Conservation (phyloP, 1,139 yeast species). For the Kurtzmaniella quercitrusa region DNA sequence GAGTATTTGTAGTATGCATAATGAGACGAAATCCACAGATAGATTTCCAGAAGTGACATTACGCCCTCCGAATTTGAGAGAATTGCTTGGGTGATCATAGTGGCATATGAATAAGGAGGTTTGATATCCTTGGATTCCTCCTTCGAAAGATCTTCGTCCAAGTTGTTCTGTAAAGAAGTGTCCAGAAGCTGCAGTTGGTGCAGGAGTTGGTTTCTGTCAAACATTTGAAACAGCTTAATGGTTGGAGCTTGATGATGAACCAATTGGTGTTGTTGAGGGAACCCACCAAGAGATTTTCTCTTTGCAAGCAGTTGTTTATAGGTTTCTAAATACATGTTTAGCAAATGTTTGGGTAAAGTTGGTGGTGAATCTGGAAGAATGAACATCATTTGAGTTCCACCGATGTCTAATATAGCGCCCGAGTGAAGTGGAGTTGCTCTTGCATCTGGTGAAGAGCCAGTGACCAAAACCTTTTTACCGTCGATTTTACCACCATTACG, state of each 20-base stretch:
- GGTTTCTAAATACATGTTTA: constrained; percentile 33
- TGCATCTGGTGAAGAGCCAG: constrained; percentile 20
- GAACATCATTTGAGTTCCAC: constrained; percentile 99
- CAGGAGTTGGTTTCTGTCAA: constrained; percentile 37
- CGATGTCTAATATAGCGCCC: constrained; percentile 88
- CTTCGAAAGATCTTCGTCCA: constrained; percentile 71
- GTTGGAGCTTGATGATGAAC: constrained; percentile 13
- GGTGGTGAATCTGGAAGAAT: constrained; percentile 93
- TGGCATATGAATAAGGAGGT: constrained; percentile 96
- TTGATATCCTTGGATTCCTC: constrained; percentile 91
- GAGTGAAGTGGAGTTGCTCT: constrained; percentile 60
- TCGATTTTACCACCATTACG: constrained; percentile 93
- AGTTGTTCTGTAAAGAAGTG: constrained; percentile 41
- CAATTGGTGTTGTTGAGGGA: constrained; percentile 17
- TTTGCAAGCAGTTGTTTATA: constrained; percentile 25
- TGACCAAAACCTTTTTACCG: constrained; percentile 54
- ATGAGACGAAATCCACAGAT: constrained; percentile 81
- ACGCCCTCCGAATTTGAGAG: constrained; percentile 84
- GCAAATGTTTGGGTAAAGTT: constrained; percentile 47
- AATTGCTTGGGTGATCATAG: constrained; percentile 97
- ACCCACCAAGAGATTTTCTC: constrained; percentile 11
- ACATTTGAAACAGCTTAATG: constrained; percentile 52
- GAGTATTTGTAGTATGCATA: constrained; percentile 90
- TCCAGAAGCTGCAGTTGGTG: constrained; percentile 42
- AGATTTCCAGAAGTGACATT: constrained; percentile 84